Percentiles rank a stretch among this genome's conserved stretches.
phyloP scores from a whole-genome alignment of 371 early-diverging fungal genomes.

The Mortierella sp. region DNA sequence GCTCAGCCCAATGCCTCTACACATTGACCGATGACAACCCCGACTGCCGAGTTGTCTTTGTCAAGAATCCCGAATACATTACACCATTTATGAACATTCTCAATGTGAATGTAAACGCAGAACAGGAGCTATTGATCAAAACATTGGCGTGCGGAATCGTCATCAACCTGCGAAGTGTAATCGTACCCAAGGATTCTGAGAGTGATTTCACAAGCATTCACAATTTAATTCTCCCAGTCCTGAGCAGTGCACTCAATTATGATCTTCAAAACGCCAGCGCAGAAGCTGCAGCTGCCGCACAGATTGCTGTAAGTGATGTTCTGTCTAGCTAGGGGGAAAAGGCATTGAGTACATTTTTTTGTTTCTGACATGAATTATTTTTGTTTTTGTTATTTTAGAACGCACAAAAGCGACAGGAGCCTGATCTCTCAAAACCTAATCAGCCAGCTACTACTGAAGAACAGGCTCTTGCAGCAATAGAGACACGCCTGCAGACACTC shows the following conservation, averaged over 20 bases:
- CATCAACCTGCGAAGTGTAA: conserved; percentile 44
- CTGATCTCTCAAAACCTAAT: conserved; percentile 60
- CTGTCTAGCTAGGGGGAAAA: too few relatives aligned
- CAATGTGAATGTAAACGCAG: conserved; percentile 55
- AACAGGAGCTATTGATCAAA: conserved; percentile 64
- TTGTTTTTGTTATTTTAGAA: conserved; percentile 13
- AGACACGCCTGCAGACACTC: conserved; percentile 71
- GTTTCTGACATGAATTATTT: background rate
- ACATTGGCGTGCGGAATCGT: conserved; percentile 68
- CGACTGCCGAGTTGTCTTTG: conserved; percentile 69
- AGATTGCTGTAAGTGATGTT: conserved; percentile 66
- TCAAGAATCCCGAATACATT: conserved; percentile 69
- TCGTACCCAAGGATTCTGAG: conserved; percentile 32
- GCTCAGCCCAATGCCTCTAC: conserved; percentile 88
- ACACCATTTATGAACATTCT: conserved; percentile 65
- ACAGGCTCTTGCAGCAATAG: conserved; percentile 60
- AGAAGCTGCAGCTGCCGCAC: conserved; percentile 61
- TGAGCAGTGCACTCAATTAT: conserved; percentile 67
- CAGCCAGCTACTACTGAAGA: conserved; percentile 66
- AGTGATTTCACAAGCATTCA: conserved; percentile 59
- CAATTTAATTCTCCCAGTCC: conserved; percentile 64
- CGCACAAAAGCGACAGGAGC: conserved; percentile 42
- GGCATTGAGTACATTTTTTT: too few relatives aligned
- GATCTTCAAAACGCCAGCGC: conserved; percentile 72
- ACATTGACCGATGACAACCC: conserved; percentile 87